phyloP scores from a whole-genome alignment of 2,329 filamentous ascomycete genomes.

The Xenosphaeropsis pyriputrescens region DNA sequence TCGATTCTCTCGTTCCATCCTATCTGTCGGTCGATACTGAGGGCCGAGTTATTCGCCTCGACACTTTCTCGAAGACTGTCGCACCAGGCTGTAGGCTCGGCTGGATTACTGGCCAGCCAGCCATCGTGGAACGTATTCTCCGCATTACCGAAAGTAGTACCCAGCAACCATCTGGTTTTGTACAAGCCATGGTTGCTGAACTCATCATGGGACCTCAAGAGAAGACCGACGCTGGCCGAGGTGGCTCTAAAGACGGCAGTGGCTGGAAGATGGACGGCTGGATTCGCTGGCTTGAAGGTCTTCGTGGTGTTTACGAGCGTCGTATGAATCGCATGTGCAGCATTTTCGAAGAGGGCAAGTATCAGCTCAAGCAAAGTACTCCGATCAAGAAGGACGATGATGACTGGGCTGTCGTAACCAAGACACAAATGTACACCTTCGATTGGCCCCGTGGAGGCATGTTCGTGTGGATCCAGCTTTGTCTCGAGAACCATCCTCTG shows the following conservation, averaged over 20 bases:
- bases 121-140: conserved; percentile 55
- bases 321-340: conserved; percentile 71
- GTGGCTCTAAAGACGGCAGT: conserved; percentile 32
- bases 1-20: conserved; percentile 73
- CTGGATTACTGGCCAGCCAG: conserved; percentile 79
- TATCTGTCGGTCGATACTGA: conserved; percentile 72
- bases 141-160: conserved; percentile 67
- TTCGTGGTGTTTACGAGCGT: conserved; percentile 71
- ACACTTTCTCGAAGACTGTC: conserved; percentile 89
- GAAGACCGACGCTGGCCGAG: conserved; percentile 28
- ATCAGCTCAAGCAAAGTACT: conserved; percentile 47
- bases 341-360: conserved; percentile 54
- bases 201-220: conserved; percentile 59
- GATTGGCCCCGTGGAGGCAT: conserved; percentile 75
- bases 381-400: conserved; percentile 36
- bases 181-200: conserved; percentile 69
- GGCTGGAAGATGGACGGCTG: conserved; percentile 75
- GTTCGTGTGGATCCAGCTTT: conserved; percentile 74
- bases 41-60: conserved; percentile 76
- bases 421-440: conserved; percentile 62
- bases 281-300: conserved; percentile 80
- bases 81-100: conserved; percentile 81
- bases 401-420: conserved; percentile 65
- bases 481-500: conserved; percentile 61
- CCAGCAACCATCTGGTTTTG: conserved; percentile 79